Conservation (phyloP, 441 rosid species). For the Populus trichocarpa region DNA sequence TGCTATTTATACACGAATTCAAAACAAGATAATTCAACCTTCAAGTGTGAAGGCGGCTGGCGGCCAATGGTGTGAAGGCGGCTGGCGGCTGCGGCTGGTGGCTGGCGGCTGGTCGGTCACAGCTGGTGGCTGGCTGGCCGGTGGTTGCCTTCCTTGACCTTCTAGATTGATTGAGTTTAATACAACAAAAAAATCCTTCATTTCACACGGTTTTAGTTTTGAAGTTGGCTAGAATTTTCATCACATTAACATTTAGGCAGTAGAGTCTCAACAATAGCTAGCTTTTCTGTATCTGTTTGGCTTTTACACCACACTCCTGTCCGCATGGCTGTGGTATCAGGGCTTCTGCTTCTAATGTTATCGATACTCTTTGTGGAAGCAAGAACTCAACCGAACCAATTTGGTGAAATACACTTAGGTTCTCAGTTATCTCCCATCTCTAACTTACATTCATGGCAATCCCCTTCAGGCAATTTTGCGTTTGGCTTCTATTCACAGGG, state of each 20-base stretch:
- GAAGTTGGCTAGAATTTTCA: background rate
- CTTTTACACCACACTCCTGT: background rate
- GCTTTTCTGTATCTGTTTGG: background rate
- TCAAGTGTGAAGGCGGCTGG: no score
- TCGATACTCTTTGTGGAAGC: background rate
- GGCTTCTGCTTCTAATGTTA: background rate
- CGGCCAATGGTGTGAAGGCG: no score
- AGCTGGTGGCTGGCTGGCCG: no score
- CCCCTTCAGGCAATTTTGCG: conserved; percentile 28
- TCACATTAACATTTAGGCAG: background rate
- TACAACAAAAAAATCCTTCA: no score
- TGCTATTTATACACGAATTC: no score
- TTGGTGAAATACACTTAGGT: background rate
- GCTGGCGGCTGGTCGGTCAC: no score
- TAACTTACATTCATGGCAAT: conserved; percentile 19
- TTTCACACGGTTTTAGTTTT: background rate
- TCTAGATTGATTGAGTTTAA: no score
- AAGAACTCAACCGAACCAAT: background rate
- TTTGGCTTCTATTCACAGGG: conserved; percentile 29
- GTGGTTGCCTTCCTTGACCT: no score
- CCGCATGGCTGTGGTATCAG: background rate
- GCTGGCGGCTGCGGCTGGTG: no score
- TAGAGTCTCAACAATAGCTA: background rate
- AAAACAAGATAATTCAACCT: no score
- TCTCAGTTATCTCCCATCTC: conserved; percentile 1